phyloP scores from a whole-genome alignment of 2,329 filamentous ascomycete species.

The Aspergillus sp. region DNA sequence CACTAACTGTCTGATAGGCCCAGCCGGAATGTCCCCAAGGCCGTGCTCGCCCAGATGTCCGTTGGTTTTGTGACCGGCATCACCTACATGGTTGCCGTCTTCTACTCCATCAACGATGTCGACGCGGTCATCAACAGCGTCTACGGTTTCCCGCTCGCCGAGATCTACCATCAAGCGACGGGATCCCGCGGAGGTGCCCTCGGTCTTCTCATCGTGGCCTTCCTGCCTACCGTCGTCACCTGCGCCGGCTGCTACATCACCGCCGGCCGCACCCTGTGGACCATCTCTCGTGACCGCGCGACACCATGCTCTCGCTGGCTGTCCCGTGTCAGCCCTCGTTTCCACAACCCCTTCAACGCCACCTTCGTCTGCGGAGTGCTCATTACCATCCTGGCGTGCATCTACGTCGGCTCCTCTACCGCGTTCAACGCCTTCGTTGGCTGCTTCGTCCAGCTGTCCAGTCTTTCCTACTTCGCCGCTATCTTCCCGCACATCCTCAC shows the following conservation, averaged over 20 bases:
- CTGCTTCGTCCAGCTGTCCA: slow-evolving; percentile 58
- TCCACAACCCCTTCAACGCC: slow-evolving; percentile 60
- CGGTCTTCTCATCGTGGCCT: slow-evolving; percentile 58
- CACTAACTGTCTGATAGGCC: slow-evolving; percentile 24
- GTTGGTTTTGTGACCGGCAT: slow-evolving; percentile 50
- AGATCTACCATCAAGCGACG: slow-evolving; percentile 51
- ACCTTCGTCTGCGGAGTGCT: slow-evolving; percentile 56
- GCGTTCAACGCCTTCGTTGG: slow-evolving; percentile 59
- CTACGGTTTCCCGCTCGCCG: slow-evolving; percentile 47
- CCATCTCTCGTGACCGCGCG: slow-evolving; percentile 57
- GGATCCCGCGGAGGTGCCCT: slow-evolving; percentile 52
- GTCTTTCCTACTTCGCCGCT: slow-evolving; percentile 54
- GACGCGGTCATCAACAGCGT: slow-evolving; percentile 19
- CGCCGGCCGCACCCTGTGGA: slow-evolving; percentile 62
- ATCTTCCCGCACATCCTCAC: slow-evolving; percentile 54
- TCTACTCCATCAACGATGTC: slow-evolving; percentile 50
- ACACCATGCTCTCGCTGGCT: slow-evolving; percentile 58
- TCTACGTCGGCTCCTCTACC: slow-evolving; percentile 54
- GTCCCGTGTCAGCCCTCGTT: slow-evolving; percentile 51
- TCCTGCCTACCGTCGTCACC: slow-evolving; percentile 56
- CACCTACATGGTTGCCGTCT: slow-evolving; percentile 50
- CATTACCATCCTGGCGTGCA: slow-evolving; percentile 55
- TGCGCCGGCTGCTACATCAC: slow-evolving; percentile 58
- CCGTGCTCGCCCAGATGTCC: slow-evolving; percentile 49
- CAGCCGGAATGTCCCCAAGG: slow-evolving; percentile 50